phyloP scores from a whole-genome alignment of 1,284 basidiomycete genomes.

The Vanrija sp. region DNA sequence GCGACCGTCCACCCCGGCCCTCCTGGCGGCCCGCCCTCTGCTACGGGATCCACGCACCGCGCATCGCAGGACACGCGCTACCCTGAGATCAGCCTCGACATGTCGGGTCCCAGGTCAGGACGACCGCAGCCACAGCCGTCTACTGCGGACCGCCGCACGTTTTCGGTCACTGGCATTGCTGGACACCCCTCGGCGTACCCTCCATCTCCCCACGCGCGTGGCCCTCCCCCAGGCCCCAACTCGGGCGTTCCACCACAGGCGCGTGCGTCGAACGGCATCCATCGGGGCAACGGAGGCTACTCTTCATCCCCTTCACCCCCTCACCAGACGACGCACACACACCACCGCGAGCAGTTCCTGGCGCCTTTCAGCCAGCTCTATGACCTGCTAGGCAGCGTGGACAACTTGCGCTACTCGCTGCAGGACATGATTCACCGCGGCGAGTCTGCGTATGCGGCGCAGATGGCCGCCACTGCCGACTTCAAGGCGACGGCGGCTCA shows the following conservation, averaged over 20 bases:
- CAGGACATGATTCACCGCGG: slow-evolving; percentile 35
- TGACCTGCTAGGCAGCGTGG: slow-evolving; percentile 33
- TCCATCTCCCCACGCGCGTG: slow-evolving; percentile 9
- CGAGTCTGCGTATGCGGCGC: slow-evolving; percentile 26
- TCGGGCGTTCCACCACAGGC: neutral
- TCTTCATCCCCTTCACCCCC: slow-evolving; percentile 20
- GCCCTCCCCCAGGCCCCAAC: no score
- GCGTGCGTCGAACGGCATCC: slow-evolving; percentile 10
- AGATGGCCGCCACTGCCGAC: slow-evolving; percentile 30
- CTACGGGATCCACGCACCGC: no score
- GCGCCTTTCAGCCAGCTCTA: slow-evolving; percentile 35
- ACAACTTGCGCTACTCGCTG: slow-evolving; percentile 28
- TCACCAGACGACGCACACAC: neutral
- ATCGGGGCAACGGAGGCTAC: slow-evolving; percentile 17
- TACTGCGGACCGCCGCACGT: slow-evolving; percentile 28
- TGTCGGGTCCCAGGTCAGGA: neutral
- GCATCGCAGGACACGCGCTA: slow-evolving; percentile 7
- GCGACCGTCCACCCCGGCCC: neutral
- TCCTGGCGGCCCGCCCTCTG: no score
- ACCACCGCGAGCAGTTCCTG: slow-evolving; percentile 27
- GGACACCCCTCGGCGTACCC: slow-evolving; percentile 11
- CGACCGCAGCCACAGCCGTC: slow-evolving; percentile 7
- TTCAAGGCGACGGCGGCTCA: slow-evolving; percentile 38
- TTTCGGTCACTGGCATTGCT: slow-evolving; percentile 14
- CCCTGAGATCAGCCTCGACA: neutral